phyloP scores from a whole-genome alignment of 176 grass and related monocot species.

The Hyparrhenia diplandra region DNA sequence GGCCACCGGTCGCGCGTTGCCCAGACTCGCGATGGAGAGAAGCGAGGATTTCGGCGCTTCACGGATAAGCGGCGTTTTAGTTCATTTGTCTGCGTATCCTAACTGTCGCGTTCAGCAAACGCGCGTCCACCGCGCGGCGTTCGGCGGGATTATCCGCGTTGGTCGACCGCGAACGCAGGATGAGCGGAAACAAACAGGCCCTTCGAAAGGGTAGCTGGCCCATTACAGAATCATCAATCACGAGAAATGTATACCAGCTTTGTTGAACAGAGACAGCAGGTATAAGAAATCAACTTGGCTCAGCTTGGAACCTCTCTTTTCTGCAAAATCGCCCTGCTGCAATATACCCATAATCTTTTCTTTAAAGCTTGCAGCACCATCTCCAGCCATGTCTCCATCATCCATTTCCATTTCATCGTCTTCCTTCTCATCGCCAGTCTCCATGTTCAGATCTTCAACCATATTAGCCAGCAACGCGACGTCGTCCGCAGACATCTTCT shows the following conservation, averaged over 20 bases:
- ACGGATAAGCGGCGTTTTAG: too few species aligned
- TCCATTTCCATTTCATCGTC: conserved; percentile 79
- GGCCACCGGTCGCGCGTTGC: too few species aligned
- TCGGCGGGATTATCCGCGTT: too few species aligned
- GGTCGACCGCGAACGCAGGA: too few species aligned
- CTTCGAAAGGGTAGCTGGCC: neutral
- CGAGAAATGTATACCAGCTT: conserved; percentile 83
- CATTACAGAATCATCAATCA: conserved; percentile 21
- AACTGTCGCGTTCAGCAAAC: too few species aligned
- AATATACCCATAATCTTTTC: conserved; percentile 81
- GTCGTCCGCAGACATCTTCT: conserved; percentile 51
- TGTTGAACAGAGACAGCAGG: conserved; percentile 94
- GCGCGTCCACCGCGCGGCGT: too few species aligned
- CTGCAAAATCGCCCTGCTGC: conserved; percentile 81
- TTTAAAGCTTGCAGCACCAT: conserved; percentile 46
- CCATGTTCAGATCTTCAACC: conserved; percentile 83
- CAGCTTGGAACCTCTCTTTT: conserved; percentile 88
- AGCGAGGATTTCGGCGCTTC: too few species aligned
- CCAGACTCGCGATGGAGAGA: too few species aligned
- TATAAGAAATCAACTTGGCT: conserved; percentile 90
- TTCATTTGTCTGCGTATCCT: too few species aligned
- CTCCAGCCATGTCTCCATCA: conserved; percentile 23
- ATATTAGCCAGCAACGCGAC: conserved; percentile 65
- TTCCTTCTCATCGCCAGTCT: conserved; percentile 44
- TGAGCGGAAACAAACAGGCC: too few species aligned